These are phyloP conservation scores for Magnusiomyces suaveolens DNA, from an alignment of 1,139 yeast genomes.

Conservation along the genomic window DNA sequence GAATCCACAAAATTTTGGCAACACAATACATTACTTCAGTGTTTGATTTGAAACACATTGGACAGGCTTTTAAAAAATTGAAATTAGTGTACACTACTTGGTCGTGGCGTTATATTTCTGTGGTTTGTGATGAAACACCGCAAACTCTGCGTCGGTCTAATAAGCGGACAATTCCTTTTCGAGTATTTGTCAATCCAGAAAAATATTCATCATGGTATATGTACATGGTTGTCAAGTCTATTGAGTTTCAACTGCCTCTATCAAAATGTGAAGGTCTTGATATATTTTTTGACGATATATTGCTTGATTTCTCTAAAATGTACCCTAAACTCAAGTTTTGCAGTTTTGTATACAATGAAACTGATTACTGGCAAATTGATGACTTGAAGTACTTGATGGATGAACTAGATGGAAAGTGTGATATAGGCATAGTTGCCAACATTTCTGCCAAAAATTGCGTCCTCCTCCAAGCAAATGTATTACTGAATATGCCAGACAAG, in stretches of 20 bases:
- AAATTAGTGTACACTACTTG: neutral
- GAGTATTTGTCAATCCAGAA: neutral
- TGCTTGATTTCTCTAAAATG: neutral
- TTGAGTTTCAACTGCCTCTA: neutral
- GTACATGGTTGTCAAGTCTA: neutral
- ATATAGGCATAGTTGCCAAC: neutral
- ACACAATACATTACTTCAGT: neutral
- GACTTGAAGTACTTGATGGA: neutral
- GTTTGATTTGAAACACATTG: neutral
- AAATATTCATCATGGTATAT: neutral
- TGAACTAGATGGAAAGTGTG: neutral
- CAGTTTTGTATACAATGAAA: neutral
- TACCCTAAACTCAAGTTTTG: neutral
- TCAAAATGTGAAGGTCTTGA: neutral
- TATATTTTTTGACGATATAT: neutral
- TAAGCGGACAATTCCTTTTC: neutral
- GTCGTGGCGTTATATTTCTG: neutral
- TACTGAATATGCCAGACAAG: neutral
- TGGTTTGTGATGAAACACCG: neutral
- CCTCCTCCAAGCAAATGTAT: neutral
- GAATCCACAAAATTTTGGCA: neutral
- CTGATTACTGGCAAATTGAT: constrained; percentile 3
- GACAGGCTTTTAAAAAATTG: neutral
- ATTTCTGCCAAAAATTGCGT: neutral
- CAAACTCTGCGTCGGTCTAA: neutral